Evolutionary conservation across 106 monocot genomes (phyloP).

Genomic region (Allium cepa): DNA sequence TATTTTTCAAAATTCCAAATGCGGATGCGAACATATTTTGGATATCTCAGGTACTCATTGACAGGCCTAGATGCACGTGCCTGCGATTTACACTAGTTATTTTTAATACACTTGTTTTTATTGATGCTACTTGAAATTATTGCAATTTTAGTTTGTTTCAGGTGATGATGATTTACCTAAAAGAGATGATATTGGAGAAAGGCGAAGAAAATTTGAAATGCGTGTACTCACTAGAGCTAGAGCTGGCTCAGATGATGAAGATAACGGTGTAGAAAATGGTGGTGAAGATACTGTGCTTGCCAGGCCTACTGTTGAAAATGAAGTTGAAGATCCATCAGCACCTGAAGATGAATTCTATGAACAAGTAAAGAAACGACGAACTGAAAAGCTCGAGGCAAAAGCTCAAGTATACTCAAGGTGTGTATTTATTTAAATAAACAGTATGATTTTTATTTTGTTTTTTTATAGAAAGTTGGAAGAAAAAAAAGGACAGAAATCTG

Average conservation of each 20-base stretch:
- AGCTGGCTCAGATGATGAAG: conserved; percentile 18
- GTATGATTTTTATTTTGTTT: too few relatives aligned
- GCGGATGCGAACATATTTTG: too few relatives aligned
- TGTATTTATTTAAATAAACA: not conserved
- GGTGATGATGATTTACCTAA: conserved; percentile 90
- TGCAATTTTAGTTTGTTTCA: conserved; percentile 38
- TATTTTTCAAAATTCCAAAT: too few relatives aligned
- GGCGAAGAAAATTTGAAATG: conserved; percentile 77
- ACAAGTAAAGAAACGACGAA: conserved; percentile 51
- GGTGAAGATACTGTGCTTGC: not conserved
- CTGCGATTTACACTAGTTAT: too few relatives aligned
- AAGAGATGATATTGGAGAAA: conserved; percentile 86
- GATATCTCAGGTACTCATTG: too few relatives aligned
- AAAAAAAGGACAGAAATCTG: too few relatives aligned
- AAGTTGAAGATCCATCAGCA: conserved; percentile 17
- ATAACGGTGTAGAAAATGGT: conserved; percentile 12
- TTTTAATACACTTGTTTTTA: too few relatives aligned
- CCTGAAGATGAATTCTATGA: conserved; percentile 85
- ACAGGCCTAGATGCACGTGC: too few relatives aligned
- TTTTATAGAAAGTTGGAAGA: too few relatives aligned
- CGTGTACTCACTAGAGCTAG: conserved; percentile 59
- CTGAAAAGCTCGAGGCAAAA: conserved; percentile 47
- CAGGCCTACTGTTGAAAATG: conserved; percentile 12
- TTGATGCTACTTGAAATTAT: not conserved
- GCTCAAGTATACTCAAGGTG: conserved; percentile 49